Evolutionary conservation across 129 eudicot genomes (phyloP), one percentile per base, ranked within the genome.

Genomic region (Dittrichia graveolens): DNA sequence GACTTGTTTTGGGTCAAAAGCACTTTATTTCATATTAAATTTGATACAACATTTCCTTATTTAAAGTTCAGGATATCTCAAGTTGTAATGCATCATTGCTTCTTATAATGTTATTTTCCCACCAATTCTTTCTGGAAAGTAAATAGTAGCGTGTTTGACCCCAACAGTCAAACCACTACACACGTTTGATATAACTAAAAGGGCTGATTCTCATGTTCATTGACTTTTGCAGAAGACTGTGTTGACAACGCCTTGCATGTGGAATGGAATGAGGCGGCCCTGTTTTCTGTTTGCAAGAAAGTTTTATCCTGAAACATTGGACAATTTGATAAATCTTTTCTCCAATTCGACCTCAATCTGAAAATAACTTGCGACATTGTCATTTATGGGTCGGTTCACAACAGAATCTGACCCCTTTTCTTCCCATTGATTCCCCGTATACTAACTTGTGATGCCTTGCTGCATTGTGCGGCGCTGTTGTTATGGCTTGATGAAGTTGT

Each of bases 181-280:
- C 8, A 43, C 14, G 12, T 67, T 15, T 15, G 40, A 38, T 44
- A 24, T 0, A 24, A 24, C 31, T 24, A 24, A n/a, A 60, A 44
- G 44, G 47, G 45, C 15, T 14, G 11, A 59, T 72, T 45, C 15
- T 45, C 68, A 59, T 61, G 31, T 63, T 40, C 65, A 39, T 59
- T 50, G 61, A 42, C 34, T 74, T 31, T 53, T 69, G 73, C 86
- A 87, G 92, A 81, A 80, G 55, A 74, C 78, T 0, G 84, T 81
- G 79, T 59, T 74, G 76, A 70, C 65, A 13, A 83, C 73, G 11
- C 86, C 83, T n/a, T 87, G 92, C 80, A 65, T 78, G 24, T 83
- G 92, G 92, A 87, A 87, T 14, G 88, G 88, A 78, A 77, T 69
- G 79, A 68, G 42, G 66, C 78, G 92, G 63, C 92, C 92, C 50